Percentiles rank a stretch among this genome's conserved stretches.
Conservation (phyloP, 78 protist genomes). For the slime mould (Dictyostelium discoideum) region DNA sequence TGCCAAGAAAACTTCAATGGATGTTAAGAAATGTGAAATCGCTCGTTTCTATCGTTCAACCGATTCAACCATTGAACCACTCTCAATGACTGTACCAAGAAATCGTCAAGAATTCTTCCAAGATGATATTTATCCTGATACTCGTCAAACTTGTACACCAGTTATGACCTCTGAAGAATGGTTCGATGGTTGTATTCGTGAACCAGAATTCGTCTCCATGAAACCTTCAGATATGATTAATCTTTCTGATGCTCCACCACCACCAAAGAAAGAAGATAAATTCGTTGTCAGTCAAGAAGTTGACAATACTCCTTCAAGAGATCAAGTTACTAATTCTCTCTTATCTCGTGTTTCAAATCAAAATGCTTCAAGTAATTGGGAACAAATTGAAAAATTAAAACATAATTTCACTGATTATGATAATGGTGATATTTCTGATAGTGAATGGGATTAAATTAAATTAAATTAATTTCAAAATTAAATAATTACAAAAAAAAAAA, state of each 20-base stretch:
- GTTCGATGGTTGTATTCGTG: conserved; percentile 80
- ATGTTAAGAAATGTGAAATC: conserved; percentile 87
- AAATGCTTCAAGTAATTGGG: conserved; percentile 2
- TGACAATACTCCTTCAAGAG: conserved; percentile 52
- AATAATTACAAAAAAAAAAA: not conserved
- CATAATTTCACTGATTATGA: not conserved
- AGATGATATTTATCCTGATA: conserved; percentile 88
- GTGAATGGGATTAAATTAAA: conserved; percentile 26
- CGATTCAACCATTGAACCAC: conserved; percentile 71
- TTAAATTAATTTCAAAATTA: not conserved
- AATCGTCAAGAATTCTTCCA: conserved; percentile 89
- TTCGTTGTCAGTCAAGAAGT: not conserved
- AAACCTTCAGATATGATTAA: conserved; percentile 55
- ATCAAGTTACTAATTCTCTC: conserved; percentile 15
- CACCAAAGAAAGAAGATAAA: conserved; percentile 42
- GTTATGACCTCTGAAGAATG: conserved; percentile 87
- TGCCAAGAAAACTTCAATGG: conserved; percentile 67
- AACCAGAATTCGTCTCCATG: conserved; percentile 34
- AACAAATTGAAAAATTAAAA: not conserved
- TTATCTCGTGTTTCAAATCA: conserved; percentile 23
- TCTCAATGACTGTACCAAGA: conserved; percentile 89
- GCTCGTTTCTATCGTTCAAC: conserved; percentile 68
- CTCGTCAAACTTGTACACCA: conserved; percentile 70
- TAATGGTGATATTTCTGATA: not conserved
- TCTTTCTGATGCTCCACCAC: conserved; percentile 62